Base-by-base conservation (phyloP, 805 yeast genomes). In the Lipomyces oligophaga region DNA sequence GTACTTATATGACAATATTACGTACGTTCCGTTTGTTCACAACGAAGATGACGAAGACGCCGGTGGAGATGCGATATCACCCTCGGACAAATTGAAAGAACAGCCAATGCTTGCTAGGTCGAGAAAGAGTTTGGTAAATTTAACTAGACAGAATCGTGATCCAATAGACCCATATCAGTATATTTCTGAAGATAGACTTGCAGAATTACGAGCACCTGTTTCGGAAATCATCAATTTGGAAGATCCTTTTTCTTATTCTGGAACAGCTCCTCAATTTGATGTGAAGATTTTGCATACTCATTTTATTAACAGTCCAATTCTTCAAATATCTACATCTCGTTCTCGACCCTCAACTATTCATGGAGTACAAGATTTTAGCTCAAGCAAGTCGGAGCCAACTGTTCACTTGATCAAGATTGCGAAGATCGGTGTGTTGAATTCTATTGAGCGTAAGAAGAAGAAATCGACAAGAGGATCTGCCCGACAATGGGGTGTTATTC, bases 1-100 rank as follows among this genome's bases (percentile, higher is more conserved):
- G 40, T 83, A 82, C 59, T 76, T 75, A 52, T 84, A 73, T 58
- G 89, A 83, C 57, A 84, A 84, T 60, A 76, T 82, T 38, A 78
- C 81, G 0, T 72, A 72, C 43, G 64, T 77, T 3, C 83, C 81
- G 18, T 81, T 83, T 52, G 67, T 72, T 5, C 75, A 72, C 30
- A 69, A 67, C 15, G 67, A 67, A n/a, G 75, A 70, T 22, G 65
- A 60, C 18, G 30, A 20, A 16, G 37, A 40, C 19, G 30, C 34
- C 15, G 41, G 15, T 36, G 33, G n/a, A n/a, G n/a, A n/a, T n/a
- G n/a, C n/a, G n/a, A n/a, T n/a, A n/a, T n/a, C n/a, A n/a, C n/a
- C n/a, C n/a, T n/a, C n/a, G n/a, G n/a, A n/a, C n/a, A n/a, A n/a
- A n/a, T n/a, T n/a, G n/a, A n/a, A n/a, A n/a, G n/a, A n/a, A n/a